These are phyloP conservation scores for Suhomyces bribrorum DNA, from an alignment of 1,139 yeast species.

Conservation along the genomic window DNA sequence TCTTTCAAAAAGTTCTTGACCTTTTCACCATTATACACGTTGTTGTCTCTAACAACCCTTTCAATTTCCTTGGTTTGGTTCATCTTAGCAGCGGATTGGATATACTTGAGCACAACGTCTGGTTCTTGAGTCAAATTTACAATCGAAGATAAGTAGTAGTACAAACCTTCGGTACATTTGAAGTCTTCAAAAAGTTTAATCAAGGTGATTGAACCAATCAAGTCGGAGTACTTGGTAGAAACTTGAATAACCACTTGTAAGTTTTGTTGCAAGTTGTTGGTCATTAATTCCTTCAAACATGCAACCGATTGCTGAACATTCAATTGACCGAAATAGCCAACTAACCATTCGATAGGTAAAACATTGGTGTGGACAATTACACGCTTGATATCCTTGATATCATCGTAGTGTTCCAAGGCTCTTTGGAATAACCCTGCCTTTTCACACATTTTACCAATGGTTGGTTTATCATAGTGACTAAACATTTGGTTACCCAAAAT, in stretches of 20 bases:
- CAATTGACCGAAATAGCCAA: slow-evolving; percentile 87
- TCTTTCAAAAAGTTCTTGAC: slow-evolving; percentile 96
- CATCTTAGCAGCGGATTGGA: slow-evolving; percentile 88
- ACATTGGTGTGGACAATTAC: slow-evolving; percentile 86
- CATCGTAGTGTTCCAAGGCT: slow-evolving; percentile 94
- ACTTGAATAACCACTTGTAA: slow-evolving; percentile 94
- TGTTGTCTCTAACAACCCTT: slow-evolving; percentile 91
- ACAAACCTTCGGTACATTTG: slow-evolving; percentile 89
- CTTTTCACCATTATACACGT: slow-evolving; percentile 93
- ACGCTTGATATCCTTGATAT: slow-evolving; percentile 91
- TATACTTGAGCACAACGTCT: slow-evolving; percentile 93
- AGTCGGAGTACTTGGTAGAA: slow-evolving; percentile 93
- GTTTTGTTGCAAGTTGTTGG: slow-evolving; percentile 80
- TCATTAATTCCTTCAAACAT: slow-evolving; percentile 83
- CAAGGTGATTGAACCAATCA: slow-evolving; percentile 82
- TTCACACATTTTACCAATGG: slow-evolving; percentile 89
- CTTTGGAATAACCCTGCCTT: slow-evolving; percentile 92
- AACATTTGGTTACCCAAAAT: slow-evolving; percentile 95
- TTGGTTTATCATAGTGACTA: slow-evolving; percentile 91
- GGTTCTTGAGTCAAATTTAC: slow-evolving; percentile 93
- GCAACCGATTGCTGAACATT: slow-evolving; percentile 92
- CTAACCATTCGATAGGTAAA: slow-evolving; percentile 92
- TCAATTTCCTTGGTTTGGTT: slow-evolving; percentile 94
- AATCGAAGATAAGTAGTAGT: slow-evolving; percentile 88
- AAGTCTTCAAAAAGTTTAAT: slow-evolving; percentile 92